Evolutionary conservation across 1,284 basidiomycete species (phyloP), one percentile per base, ranked within the genome.

Genomic region (Apiotrichum domesticum): DNA sequence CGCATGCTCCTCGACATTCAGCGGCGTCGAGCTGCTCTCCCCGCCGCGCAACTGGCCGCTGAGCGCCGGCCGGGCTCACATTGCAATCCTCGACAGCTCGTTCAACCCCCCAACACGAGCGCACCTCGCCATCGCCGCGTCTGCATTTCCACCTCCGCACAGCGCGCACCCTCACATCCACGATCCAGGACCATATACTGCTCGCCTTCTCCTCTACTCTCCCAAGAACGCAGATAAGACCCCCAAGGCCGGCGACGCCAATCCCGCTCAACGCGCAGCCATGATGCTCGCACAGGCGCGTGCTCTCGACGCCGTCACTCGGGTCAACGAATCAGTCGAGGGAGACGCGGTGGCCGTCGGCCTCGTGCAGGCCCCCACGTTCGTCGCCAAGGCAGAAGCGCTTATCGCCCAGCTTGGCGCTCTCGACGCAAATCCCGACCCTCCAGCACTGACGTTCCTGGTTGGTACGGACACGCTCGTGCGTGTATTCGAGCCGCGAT

Each of bases 41-140:
- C 66, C 66, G 1, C 64, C 68, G 21, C 46, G 62, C 0, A 54
- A 55, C 10, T 75, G 71, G 71, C 71, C 70, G 1, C 54, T 56
- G 11, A 48, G 58, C 39, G 15, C 29, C 41, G 15, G 54, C 47
- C 21, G 21, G 21, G 21, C 21, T 21, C 70, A 74, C 49, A 75
- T 82, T 40, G 72, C 79, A 3, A 81, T 96, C 15, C 82, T 98
- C 39, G 94, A 98, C 69, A 87, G 91, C 0, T 94, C 90, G 1
- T 98, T 93, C 79, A 97, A 98, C 68, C 94, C 95, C 2, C 95
- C 95, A 0, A 92, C 90, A 0, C 74, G 81, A 10, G 92, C 95
- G 0, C 94, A 98, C 70, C 81, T 87, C 55, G 86, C 88, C 0
- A 84, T 97, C 46, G 85, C 85, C 15, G 81, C 64, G 5, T 66